Conservation (phyloP, 345 rosid genomes). For the Eucalyptus sp. region DNA sequence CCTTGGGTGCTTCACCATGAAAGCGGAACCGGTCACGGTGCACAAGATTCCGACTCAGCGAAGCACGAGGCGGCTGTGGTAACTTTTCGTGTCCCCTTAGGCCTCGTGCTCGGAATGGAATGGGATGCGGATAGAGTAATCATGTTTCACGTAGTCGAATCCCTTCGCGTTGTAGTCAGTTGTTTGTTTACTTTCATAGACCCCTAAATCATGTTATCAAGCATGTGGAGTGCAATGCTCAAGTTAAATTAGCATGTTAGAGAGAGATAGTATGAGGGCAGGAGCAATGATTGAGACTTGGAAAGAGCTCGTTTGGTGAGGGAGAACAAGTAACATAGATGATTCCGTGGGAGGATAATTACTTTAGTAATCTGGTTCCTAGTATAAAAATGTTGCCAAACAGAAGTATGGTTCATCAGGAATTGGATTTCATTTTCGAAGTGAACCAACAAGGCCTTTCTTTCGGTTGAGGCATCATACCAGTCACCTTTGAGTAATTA, state of each 20-base stretch:
- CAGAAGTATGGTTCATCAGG: neutral
- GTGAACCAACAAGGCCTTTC: neutral
- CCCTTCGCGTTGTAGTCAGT: neutral
- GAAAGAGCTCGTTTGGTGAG: neutral
- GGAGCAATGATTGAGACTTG: neutral
- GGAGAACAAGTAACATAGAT: neutral
- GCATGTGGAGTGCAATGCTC: neutral
- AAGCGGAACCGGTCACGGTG: neutral
- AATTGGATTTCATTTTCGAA: neutral
- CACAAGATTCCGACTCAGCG: neutral
- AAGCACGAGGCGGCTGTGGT: neutral
- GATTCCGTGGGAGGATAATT: neutral
- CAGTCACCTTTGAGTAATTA: neutral
- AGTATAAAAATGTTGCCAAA: neutral
- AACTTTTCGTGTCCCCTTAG: neutral
- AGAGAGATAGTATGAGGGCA: neutral
- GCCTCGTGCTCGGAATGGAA: neutral
- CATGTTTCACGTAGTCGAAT: neutral
- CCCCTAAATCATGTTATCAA: neutral
- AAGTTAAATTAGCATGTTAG: neutral
- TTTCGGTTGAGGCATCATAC: neutral
- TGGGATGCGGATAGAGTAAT: neutral
- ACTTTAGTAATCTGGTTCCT: neutral
- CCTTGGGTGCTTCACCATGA: slow-evolving; percentile 23
- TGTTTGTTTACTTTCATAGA: neutral